Base-by-base conservation (phyloP, 768 basidiomycete genomes). In the Russula brevipes region DNA sequence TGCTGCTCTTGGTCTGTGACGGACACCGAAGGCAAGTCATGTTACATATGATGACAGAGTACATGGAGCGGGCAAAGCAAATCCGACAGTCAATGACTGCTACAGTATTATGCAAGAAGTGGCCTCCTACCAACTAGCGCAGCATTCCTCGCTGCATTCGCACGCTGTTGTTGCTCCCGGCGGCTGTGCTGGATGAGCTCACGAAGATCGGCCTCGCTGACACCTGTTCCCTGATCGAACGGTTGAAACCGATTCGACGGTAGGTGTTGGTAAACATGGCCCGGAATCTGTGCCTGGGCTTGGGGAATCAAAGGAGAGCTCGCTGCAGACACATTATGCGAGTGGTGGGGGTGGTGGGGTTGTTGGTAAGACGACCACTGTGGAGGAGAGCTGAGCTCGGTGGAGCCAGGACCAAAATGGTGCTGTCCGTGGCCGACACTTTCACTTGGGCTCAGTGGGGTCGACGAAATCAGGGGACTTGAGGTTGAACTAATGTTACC, bases 121-220 rank as follows among this genome's bases (percentile, higher is more conserved):
- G 77, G 72, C 65, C 71, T 78, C 82, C 73, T 81, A 83, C 82
- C 82, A 76, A 77, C 70, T 65, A 77, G 45, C 66, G 55, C 65
- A 44, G 63, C 70, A 56, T 69, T 73, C 67, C 71, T 68, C 67
- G 68, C 58, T 71, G 73, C 59, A 73, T 72, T 54, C 44, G 47
- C 54, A 14, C 70, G 65, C 52, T 69, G 74, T 24, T 78, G 80
- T 55, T 82, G 81, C 52, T 86, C 85, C 57, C 85, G 82, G 70
- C 86, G 82, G 70, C 86, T 89, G 31, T 82, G 81, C 70, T 84
- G 84, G 59, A 91, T 88, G 60, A 91, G 82, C 66, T 89, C 87
- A 63, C 89, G 81, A 65, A 91, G 79, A 70, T 89, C 86, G 14
- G 86, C 86, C 73, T 91, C 89, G 68, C 87, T 89, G 57, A 90